Conservation (phyloP, 2,329 filamentous ascomycete species). For the Rhynchosporium graminicola region DNA sequence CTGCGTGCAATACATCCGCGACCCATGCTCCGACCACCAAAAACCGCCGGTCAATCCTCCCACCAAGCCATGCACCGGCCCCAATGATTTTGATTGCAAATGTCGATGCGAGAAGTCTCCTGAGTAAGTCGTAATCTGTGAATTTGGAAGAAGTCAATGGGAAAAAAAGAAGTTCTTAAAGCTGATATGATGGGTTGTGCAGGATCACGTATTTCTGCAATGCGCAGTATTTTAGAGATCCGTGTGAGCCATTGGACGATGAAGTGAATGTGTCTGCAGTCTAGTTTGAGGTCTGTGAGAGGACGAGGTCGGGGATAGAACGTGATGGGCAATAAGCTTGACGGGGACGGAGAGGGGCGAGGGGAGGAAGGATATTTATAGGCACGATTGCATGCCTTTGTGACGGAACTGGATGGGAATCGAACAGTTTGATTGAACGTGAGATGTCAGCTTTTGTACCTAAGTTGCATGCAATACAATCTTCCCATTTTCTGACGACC, state of each 20-base stretch:
- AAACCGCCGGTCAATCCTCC: not conserved
- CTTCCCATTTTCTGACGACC: too few species aligned
- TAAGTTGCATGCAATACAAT: too few species aligned
- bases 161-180: not conserved
- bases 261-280: not conserved
- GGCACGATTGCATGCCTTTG: too few species aligned
- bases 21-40: constrained; percentile 17
- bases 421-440: too few species aligned
- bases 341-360: not conserved
- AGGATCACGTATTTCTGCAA: constrained; percentile 20
- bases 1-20: constrained; percentile 18
- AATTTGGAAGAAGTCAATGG: too few species aligned
- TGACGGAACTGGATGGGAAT: too few species aligned
- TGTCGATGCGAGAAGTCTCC: constrained; percentile 14
- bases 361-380: too few species aligned
- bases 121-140: not conserved
- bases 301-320: not conserved
- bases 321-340: not conserved
- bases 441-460: too few species aligned
- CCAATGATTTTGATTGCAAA: constrained; percentile 6
- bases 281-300: not conserved
- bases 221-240: constrained; percentile 14
- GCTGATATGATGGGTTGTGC: not conserved
- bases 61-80: not conserved
- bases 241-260: not conserved